Conservation (phyloP, 2,329 filamentous ascomycete genomes). For the Gliomastix tumulicola region DNA sequence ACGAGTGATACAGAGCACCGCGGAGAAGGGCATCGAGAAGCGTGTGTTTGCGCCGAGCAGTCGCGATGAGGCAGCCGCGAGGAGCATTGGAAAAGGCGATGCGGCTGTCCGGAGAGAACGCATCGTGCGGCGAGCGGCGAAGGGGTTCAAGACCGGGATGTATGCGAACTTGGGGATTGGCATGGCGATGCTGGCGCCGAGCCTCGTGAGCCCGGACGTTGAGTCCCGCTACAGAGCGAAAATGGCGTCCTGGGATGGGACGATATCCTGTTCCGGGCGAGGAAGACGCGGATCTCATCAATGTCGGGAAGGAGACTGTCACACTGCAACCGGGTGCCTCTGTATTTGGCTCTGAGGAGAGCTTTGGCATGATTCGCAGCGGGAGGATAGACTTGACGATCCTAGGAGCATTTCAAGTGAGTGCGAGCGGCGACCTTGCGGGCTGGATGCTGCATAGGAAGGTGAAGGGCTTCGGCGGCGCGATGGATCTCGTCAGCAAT, state of each 20-base stretch:
- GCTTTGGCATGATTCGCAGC: slow-evolving; percentile 81
- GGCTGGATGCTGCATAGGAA: slow-evolving; percentile 92
- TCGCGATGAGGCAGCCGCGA: slow-evolving; percentile 25
- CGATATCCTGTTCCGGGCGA: slow-evolving; percentile 70
- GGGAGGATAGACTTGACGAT: slow-evolving; percentile 81
- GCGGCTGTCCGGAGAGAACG: slow-evolving; percentile 54
- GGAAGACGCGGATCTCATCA: slow-evolving; percentile 70
- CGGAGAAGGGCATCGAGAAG: slow-evolving; percentile 63
- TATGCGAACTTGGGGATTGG: slow-evolving; percentile 78
- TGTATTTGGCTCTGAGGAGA: slow-evolving; percentile 74
- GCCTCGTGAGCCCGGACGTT: slow-evolving; percentile 59
- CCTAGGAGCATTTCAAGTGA: slow-evolving; percentile 76
- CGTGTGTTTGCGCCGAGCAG: slow-evolving; percentile 22
- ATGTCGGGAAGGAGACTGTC: slow-evolving; percentile 82
- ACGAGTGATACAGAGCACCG: slow-evolving; percentile 68
- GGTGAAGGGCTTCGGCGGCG: slow-evolving; percentile 80
- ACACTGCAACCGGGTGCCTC: slow-evolving; percentile 71
- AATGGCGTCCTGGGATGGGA: slow-evolving; percentile 80
- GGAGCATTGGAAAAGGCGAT: slow-evolving; percentile 29
- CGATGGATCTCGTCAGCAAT: slow-evolving; percentile 68
- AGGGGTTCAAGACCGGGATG: slow-evolving; percentile 73
- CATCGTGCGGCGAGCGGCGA: slow-evolving; percentile 70
- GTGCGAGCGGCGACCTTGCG: slow-evolving; percentile 69
- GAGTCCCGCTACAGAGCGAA: slow-evolving; percentile 80
- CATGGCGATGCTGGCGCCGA: slow-evolving; percentile 79